Conservation (phyloP, 257 asterid species). For the Solanum boliviense region DNA sequence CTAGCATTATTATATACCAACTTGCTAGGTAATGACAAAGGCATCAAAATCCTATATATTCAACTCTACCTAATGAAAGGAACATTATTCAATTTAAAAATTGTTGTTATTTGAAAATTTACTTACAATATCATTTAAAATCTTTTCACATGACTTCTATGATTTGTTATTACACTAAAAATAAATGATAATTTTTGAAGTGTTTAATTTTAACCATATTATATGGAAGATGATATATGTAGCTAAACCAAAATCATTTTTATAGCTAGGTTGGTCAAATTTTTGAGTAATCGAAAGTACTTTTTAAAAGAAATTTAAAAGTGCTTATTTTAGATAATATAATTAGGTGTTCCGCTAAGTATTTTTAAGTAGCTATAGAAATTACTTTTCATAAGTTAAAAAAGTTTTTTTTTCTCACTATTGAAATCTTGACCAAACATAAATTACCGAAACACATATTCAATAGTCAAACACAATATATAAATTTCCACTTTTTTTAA, state of each 20-base stretch:
- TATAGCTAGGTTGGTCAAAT: background rate
- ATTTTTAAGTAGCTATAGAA: background rate
- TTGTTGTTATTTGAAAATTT: background rate
- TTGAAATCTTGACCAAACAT: background rate
- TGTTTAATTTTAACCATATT: background rate
- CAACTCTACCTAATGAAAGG: background rate
- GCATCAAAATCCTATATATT: background rate
- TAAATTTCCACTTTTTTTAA: background rate
- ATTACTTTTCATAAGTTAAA: background rate
- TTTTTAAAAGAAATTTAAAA: background rate
- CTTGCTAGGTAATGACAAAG: background rate
- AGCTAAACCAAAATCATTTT: background rate
- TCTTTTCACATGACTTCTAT: background rate
- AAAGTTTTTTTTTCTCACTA: background rate
- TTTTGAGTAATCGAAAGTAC: background rate
- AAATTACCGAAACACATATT: background rate
- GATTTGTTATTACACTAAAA: background rate
- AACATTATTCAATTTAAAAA: background rate
- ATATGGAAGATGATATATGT: background rate
- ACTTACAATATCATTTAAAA: background rate
- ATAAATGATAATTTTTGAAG: background rate
- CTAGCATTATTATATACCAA: background rate
- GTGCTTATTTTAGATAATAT: background rate
- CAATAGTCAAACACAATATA: background rate
- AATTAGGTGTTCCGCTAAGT: background rate